These are phyloP conservation scores for Apophysomyces trapeziformis DNA, from an alignment of 371 early-diverging fungal species.

Conservation along the genomic window DNA sequence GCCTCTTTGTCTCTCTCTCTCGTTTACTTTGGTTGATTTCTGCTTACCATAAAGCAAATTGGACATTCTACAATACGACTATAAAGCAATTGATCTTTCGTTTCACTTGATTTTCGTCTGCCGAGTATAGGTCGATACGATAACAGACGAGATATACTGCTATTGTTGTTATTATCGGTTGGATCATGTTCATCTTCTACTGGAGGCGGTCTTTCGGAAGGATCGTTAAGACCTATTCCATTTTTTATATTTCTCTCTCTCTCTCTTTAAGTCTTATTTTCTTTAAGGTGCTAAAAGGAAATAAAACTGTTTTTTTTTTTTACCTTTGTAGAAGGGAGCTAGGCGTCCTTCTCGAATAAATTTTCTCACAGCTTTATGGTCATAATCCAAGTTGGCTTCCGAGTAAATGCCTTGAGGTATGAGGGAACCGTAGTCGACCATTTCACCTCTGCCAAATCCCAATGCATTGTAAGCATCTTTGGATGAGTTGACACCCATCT, in stretches of 20 bases:
- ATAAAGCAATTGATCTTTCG: constrained; percentile 25
- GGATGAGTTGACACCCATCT: constrained; percentile 1
- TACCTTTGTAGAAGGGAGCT: constrained; percentile 87
- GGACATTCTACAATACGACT: constrained; percentile 81
- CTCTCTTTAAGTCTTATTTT: no score
- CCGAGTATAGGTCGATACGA: constrained; percentile 9
- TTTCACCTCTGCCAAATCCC: constrained; percentile 17
- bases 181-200: not conserved
- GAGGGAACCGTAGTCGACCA: constrained; percentile 67
- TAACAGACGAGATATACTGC: not conserved
- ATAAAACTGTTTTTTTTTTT: not conserved
- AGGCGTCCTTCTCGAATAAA: constrained; percentile 74
- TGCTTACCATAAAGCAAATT: constrained; percentile 85
- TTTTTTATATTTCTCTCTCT: no score
- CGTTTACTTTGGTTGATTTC: not conserved
- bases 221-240: not conserved
- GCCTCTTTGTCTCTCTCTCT: no score
- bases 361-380: constrained; percentile 65
- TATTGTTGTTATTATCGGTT: no score
- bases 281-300: no score
- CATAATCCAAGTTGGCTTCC: constrained; percentile 65
- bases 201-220: not conserved
- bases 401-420: constrained; percentile 71
- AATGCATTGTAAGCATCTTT: not conserved
- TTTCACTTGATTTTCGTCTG: not conserved